Evolutionary conservation across 805 yeast species (phyloP), one percentile per base, ranked within the genome.

Genomic region (Myxozyma vanderwaltii): DNA sequence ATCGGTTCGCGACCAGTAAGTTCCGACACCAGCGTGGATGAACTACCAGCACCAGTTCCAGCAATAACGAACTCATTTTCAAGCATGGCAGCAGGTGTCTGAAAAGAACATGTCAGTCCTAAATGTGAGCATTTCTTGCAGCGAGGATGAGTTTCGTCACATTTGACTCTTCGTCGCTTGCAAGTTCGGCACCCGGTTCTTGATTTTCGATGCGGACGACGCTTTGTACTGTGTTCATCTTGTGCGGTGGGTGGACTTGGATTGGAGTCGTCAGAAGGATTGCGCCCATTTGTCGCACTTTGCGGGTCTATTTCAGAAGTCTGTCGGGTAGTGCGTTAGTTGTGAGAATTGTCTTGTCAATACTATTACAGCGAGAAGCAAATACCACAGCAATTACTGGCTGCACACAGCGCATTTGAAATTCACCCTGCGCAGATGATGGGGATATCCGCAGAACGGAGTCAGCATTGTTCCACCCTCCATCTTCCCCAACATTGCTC

Each of bases 131-230:
- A 91, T 74, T 90, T 90, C 23, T 76, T 76, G 72, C 98, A 91
- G 6, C 77, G 71, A 0, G 97, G 97, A 61, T 84, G 86, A 0
- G 77, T 76, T 72, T 92, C 97, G 71, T 91, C 97, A 77, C 98
- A 91, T 71, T 91, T 91, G 41, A 92, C 97, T 52, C 97, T 78
- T 67, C 98, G 81, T 64, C 83, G 81, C 70, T 91, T 91, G 74
- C 98, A 91, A 1, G 95, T 88, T 40, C 85, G 81, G 74, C 98
- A 91, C 0, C 98, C 98, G 57, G 83, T 82, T 58, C 96, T 82
- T 36, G 96, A 88, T 73, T 92, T 92, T 60, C 85, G 88, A 71
- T 92, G 98, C 69, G 86, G 92, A 69, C 89, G 87, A 46, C 97
- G 80, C 74, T 90, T 91, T 21, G 55, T 13, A 5, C 33, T 13